Base-by-base conservation (phyloP, 495 filamentous ascomycete genomes). In the Penicillium psychrofluorescens region DNA sequence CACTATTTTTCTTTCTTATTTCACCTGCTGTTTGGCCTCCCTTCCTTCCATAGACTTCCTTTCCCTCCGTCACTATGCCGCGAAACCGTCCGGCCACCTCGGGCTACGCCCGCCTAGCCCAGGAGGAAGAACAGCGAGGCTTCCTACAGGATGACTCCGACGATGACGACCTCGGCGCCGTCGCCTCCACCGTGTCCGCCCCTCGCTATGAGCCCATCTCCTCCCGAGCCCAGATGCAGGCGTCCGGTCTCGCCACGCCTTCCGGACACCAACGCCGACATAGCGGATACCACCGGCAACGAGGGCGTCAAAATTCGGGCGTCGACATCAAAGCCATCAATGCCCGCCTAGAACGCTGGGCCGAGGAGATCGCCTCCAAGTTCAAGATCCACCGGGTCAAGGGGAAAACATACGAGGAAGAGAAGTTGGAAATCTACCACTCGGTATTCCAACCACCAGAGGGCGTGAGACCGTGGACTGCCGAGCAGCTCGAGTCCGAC, bases 321-420 rank as follows among this genome's bases (percentile, higher is more conserved):
- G 92, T 97, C 9, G 92, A 99, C 61, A 90, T 99, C 55, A 97
- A 97, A 64, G 92, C 91, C 47, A 96, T 99, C 63, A 99, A 99
- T 67, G 90, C 92, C 43, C 80, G 92, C 38, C 72, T 99, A 13
- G 92, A 99, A 62, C 75, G 86, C 52, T 99, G 92, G 92, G 94
- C 94, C 34, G 91, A 95, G 51, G 91, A 99, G 69, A 97, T 99
- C 55, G 91, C 94, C 28, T 86, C 85, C 51, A 94, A 94, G 55
- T 97, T 98, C 78, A 97, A 95, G 70, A 87, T 90, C 54, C 71
- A 77, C 45, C 80, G 79, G 34, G 80, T 83, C 49, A 90, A 85
- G 63, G 86, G 85, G 28, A 85, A 78, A 61, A 78, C 75, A 13
- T 70, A 77, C 22, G 85, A 90, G 50, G 90, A 94, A 51, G 88